Evolutionary conservation across 1,139 yeast genomes (phyloP), one percentile per base, ranked within the genome.

Genomic region (Hanseniaspora uvarum): DNA sequence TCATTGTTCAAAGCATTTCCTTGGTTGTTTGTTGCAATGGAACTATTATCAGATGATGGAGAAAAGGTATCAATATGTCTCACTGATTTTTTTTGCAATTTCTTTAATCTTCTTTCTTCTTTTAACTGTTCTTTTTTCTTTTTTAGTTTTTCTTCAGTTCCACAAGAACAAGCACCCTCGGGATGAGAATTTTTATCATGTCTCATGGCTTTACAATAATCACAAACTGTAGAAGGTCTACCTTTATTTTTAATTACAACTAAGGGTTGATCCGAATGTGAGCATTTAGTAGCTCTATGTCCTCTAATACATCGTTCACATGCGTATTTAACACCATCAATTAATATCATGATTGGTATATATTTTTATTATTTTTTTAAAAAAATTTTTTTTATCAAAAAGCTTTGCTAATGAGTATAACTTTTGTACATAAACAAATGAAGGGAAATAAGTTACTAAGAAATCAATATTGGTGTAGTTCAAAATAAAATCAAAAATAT

Each of bases 241-340:
- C 98, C 98, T 66, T 89, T 92, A 12, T 95, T 96, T 66, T 89
- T 89, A 67, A 92, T 89, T 86, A 84, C 83, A 65, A 86, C 83
- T 59, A 92, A 71, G 3, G 94, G 95, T 64, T 85, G 87, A 61
- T 92, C 95, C 0, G 92, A 81, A 66, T 92, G 98, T 53, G 83
- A 81, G 68, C 98, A 92, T 5, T 95, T 81, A 2, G 96, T 85
- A 40, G 89, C 97, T 56, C 97, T 74, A 65, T 92, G 97, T 52
- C 98, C 98, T 59, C 98, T 76, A 55, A 92, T 88, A 69, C 98
- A 92, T 60, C 96, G 74, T 68, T 86, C 96, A 67, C 98, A 89
- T 56, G 98, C 97, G 69, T 88, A 89, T 67, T 92, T 89, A 60
- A 86, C 83, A 39, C 96, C 96, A 65, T 88, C 86, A 55, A 89